Evolutionary conservation across 2,329 filamentous ascomycete species (phyloP).

Genomic region (Nakataea oryzae): DNA sequence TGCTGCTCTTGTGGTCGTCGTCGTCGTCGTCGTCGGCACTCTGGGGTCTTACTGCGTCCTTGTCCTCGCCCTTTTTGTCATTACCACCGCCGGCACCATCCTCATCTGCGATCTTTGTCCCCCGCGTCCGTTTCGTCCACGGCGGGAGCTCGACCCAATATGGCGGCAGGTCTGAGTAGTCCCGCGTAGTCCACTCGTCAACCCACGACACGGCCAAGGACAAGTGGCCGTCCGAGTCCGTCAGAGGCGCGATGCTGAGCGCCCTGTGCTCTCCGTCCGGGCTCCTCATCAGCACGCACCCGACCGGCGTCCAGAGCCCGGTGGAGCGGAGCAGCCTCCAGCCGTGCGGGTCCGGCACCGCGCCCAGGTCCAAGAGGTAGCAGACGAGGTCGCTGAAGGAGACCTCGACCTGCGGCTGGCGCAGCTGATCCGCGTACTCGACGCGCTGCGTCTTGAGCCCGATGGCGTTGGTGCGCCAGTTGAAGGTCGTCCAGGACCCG

Average conservation of each 20-base stretch:
- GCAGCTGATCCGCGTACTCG: constrained; percentile 48
- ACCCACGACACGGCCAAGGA: constrained; percentile 48
- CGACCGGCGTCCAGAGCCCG: constrained; percentile 50
- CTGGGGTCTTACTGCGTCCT: neutral
- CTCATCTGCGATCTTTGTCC: constrained; percentile 1
- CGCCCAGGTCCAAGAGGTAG: constrained; percentile 54
- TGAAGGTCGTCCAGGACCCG: constrained; percentile 54
- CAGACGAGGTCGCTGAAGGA: constrained; percentile 49
- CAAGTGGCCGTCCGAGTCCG: constrained; percentile 50
- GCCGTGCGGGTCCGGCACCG: constrained; percentile 46
- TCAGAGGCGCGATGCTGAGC: constrained; percentile 40
- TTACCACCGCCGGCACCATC: constrained; percentile 7
- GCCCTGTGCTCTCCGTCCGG: constrained; percentile 38
- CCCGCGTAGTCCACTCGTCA: constrained; percentile 39
- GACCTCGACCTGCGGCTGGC: constrained; percentile 41
- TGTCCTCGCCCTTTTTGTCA: neutral
- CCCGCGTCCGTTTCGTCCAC: constrained; percentile 7
- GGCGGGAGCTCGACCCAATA: constrained; percentile 46
- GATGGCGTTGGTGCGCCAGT: constrained; percentile 54
- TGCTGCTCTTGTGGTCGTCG: neutral
- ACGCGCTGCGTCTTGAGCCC: constrained; percentile 52
- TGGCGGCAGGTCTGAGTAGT: constrained; percentile 41
- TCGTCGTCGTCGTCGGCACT: neutral
- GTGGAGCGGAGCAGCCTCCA: constrained; percentile 46
- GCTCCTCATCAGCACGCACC: constrained; percentile 43